Conservation (phyloP, 2,329 filamentous ascomycete species). For the Aspergillus ibericus region DNA sequence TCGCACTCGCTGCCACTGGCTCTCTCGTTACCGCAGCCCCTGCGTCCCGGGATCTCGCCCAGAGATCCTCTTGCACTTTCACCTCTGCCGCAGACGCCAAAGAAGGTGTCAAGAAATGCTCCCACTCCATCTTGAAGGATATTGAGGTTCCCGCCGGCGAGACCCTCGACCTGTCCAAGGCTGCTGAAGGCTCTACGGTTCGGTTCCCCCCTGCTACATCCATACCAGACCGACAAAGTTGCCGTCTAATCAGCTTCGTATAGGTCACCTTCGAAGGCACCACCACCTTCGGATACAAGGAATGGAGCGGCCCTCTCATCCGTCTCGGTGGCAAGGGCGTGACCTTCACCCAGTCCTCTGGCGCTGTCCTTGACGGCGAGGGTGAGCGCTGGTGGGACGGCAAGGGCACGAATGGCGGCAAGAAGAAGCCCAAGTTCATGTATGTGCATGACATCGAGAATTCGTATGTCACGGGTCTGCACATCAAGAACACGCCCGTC, state of each 20-base stretch:
- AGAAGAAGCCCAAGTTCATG: conserved; percentile 69
- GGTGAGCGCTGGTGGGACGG: conserved; percentile 62
- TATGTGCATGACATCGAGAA: conserved; percentile 42
- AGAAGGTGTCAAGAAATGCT: background rate
- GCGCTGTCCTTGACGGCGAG: conserved; percentile 57
- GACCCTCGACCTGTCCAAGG: conserved; percentile 12
- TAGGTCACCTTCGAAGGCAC: conserved; percentile 63
- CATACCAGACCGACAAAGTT: background rate
- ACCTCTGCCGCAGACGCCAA: conserved; percentile 3
- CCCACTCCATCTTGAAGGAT: background rate
- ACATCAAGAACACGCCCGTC: conserved; percentile 40
- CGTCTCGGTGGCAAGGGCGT: conserved; percentile 59
- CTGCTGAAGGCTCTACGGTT: conserved; percentile 48
- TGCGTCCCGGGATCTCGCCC: background rate
- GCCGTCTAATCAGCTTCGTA: background rate
- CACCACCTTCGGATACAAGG: conserved; percentile 64
- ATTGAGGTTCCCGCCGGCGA: conserved; percentile 5
- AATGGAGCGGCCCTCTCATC: conserved; percentile 66
- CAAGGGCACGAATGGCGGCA: conserved; percentile 61
- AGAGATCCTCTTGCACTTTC: conserved; percentile 4
- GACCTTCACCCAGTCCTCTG: conserved; percentile 53
- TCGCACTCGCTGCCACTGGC: conserved; percentile 1
- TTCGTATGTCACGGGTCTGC: conserved; percentile 35
- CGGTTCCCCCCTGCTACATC: conserved; percentile 1
- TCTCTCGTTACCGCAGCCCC: conserved; percentile 1